These are phyloP conservation scores for Ilex paraguariensis DNA, from an alignment of 305 asterid species.

Conservation along the genomic window DNA sequence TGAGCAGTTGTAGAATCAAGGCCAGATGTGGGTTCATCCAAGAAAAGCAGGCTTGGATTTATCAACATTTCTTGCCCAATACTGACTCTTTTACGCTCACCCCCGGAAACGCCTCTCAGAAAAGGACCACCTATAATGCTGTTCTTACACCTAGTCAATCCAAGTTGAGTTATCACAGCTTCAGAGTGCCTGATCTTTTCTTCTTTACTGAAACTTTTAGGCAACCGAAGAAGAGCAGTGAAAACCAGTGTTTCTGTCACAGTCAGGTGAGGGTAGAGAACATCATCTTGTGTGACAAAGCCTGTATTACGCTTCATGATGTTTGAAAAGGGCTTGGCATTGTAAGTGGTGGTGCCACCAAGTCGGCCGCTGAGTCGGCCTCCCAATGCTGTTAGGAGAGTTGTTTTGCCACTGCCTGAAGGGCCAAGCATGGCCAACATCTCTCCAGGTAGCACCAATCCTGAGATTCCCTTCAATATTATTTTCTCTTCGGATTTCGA, in stretches of 20 bases:
- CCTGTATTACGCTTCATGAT: slow-evolving; percentile 66
- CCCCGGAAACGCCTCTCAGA: slow-evolving; percentile 74
- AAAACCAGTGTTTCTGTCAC: slow-evolving; percentile 66
- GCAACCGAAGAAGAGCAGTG: slow-evolving; percentile 76
- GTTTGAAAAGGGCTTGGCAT: slow-evolving; percentile 54
- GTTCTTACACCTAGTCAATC: slow-evolving; percentile 44
- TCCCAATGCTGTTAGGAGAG: slow-evolving; percentile 73
- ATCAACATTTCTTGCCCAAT: slow-evolving; percentile 91
- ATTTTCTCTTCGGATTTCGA: slow-evolving; percentile 35
- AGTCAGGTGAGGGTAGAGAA: slow-evolving; percentile 67
- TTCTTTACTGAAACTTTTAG: slow-evolving; percentile 26
- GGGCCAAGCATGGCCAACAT: slow-evolving; percentile 91
- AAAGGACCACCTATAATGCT: slow-evolving; percentile 48
- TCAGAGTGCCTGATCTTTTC: slow-evolving; percentile 52
- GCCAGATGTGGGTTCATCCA: slow-evolving; percentile 91
- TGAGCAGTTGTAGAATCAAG: slow-evolving; percentile 86
- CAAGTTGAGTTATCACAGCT: slow-evolving; percentile 56
- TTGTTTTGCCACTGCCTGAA: slow-evolving; percentile 89
- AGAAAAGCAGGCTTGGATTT: slow-evolving; percentile 68
- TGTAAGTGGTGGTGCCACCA: slow-evolving; percentile 48
- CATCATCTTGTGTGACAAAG: slow-evolving; percentile 79
- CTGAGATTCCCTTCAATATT: slow-evolving; percentile 62
- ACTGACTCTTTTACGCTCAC: slow-evolving; percentile 82
- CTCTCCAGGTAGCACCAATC: slow-evolving; percentile 61
- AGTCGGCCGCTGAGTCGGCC: slow-evolving; percentile 55